Conservation (phyloP, 1,284 basidiomycete genomes). For the Pyrrhoderma lamaoense region DNA sequence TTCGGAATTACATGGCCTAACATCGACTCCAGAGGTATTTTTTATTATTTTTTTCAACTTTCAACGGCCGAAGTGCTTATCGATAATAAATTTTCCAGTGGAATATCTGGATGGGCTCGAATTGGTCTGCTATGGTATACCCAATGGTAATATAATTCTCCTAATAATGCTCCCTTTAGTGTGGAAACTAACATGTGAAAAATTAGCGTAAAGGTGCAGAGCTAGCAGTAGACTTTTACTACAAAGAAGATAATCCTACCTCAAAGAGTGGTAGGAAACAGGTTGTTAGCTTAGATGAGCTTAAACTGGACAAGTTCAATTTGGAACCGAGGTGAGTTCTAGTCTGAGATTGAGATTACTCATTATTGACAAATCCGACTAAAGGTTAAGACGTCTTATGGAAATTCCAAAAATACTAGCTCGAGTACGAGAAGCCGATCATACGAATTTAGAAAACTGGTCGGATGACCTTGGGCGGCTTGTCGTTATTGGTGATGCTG, state of each 20-base stretch:
- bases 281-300: not conserved
- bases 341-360: too few relatives aligned
- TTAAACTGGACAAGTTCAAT: not conserved
- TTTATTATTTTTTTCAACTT: not conserved
- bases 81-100: conserved; percentile 1
- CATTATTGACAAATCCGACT: not conserved
- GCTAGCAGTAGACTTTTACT: not conserved
- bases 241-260: not conserved
- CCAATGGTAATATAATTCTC: not conserved
- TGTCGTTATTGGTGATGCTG: conserved; percentile 42
- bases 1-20: not conserved
- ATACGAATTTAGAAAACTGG: conserved; percentile 35
- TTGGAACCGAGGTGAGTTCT: conserved; percentile 3
- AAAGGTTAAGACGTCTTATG: conserved; percentile 7
- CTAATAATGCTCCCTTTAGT: not conserved
- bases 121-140: conserved; percentile 1
- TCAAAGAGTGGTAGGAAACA: not conserved
- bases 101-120: conserved; percentile 11
- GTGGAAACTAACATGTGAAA: not conserved
- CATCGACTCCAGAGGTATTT: not conserved
- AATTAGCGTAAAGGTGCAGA: not conserved
- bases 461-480: conserved; percentile 36
- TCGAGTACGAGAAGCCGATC: not conserved
- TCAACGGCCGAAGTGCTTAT: not conserved
- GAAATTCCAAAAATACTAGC: not conserved